Evolutionary conservation across 768 basidiomycete genomes (phyloP).

Genomic region (Leccinum variicolor): DNA sequence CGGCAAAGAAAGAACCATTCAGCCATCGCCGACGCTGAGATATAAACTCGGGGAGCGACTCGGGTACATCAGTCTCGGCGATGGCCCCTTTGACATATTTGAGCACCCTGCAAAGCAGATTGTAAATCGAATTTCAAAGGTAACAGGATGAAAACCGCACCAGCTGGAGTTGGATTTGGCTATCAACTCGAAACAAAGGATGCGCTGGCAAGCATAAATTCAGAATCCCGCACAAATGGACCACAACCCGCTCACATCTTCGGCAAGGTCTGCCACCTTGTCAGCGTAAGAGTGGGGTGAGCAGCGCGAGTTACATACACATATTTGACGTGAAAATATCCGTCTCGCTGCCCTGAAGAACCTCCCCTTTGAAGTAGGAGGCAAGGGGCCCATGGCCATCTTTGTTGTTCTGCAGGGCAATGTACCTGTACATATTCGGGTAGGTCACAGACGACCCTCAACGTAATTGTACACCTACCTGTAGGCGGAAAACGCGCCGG

Average conservation of each 20-base stretch:
- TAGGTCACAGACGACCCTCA: background rate
- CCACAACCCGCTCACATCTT: conserved; percentile 57
- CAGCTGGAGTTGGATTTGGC: conserved; percentile 78
- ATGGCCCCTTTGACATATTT: conserved; percentile 94
- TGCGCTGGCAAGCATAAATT: conserved; percentile 51
- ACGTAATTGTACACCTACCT: conserved; percentile 33
- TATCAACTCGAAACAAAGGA: conserved; percentile 77
- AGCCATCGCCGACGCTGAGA: conserved; percentile 86
- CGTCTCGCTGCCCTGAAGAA: conserved; percentile 76
- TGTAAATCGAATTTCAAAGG: background rate
- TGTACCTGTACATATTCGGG: conserved; percentile 47
- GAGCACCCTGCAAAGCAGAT: conserved; percentile 64
- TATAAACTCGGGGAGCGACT: conserved; percentile 90
- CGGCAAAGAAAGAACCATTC: conserved; percentile 93
- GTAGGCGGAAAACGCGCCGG: conserved; percentile 94
- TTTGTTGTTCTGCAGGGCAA: conserved; percentile 84
- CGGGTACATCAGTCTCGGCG: conserved; percentile 93
- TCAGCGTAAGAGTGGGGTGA: conserved; percentile 4
- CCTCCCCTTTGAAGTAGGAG: conserved; percentile 97
- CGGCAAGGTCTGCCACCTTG: conserved; percentile 67
- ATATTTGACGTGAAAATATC: conserved; percentile 96
- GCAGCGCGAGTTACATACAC: conserved; percentile 53
- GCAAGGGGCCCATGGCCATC: conserved; percentile 83
- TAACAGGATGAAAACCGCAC: conserved; percentile 36
- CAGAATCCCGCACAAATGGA: background rate